Conservation (phyloP, 306 rosid species). For the Betula pendula region DNA sequence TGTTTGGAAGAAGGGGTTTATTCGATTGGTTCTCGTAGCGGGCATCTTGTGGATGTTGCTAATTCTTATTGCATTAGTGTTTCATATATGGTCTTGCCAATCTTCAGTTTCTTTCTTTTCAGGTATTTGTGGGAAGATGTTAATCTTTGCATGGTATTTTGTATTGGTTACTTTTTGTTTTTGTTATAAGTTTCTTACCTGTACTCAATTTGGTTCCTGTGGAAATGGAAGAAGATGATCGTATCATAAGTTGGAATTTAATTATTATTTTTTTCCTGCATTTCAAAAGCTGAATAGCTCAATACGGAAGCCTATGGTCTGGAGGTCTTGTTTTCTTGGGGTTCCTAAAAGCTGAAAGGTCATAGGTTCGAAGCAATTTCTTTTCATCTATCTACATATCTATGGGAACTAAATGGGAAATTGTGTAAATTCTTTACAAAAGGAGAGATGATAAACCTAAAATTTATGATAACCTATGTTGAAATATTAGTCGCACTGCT, state of each 20-base stretch:
- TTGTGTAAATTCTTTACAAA: neutral
- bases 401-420: neutral
- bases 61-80: slow-evolving; percentile 76
- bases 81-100: slow-evolving; percentile 94
- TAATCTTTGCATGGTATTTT: neutral
- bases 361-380: neutral
- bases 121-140: slow-evolving; percentile 43
- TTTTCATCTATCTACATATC: neutral
- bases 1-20: slow-evolving; percentile 88
- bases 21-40: slow-evolving; percentile 77
- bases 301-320: neutral
- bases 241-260: neutral
- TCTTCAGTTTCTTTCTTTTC: slow-evolving; percentile 74
- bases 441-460: neutral
- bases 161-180: slow-evolving; percentile 21
- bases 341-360: neutral
- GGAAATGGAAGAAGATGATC: slow-evolving; percentile 3
- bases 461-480: neutral
- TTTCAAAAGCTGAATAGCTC: neutral
- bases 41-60: slow-evolving; percentile 94
- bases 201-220: slow-evolving; percentile 11
- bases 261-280: neutral
- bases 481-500: neutral
- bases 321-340: slow-evolving; percentile 2
- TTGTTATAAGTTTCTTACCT: slow-evolving; percentile 20